phyloP scores from a whole-genome alignment of 352 stramenopile genomes.

The Globisporangium takayamanum region DNA sequence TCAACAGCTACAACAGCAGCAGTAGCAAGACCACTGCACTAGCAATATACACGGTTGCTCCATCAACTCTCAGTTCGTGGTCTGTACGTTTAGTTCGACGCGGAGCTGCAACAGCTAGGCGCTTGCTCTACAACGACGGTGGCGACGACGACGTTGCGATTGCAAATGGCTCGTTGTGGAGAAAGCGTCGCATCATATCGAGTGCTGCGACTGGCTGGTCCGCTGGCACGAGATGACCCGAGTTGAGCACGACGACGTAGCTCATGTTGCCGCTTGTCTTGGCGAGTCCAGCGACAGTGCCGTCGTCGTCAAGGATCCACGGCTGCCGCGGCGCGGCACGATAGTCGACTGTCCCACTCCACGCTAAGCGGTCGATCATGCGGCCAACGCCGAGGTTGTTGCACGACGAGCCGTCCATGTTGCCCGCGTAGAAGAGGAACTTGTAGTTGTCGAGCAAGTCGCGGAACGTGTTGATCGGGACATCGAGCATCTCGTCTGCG shows the following conservation, averaged over 20 bases:
- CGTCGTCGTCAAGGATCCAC: conserved; percentile 43
- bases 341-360: conserved; percentile 61
- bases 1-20: no score
- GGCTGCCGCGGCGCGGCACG: conserved; percentile 44
- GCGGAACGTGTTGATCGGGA: conserved; percentile 68
- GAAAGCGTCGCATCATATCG: conserved; percentile 79
- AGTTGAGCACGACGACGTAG: conserved; percentile 79
- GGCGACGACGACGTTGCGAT: neutral
- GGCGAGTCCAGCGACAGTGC: conserved; percentile 47
- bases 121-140: conserved; percentile 1
- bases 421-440: conserved; percentile 79
- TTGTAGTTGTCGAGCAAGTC: conserved; percentile 80
- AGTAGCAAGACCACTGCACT: no score
- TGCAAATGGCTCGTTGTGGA: conserved; percentile 40
- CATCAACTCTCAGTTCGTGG: no score
- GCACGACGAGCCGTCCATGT: conserved; percentile 78
- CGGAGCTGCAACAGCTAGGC: neutral
- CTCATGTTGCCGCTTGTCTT: conserved; percentile 78
- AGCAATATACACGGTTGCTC: no score
- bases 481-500: conserved; percentile 71
- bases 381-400: conserved; percentile 74
- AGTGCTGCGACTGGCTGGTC: conserved; percentile 66
- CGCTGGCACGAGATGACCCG: conserved; percentile 61
- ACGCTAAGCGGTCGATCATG: conserved; percentile 76
- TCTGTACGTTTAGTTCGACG: neutral